phyloP scores from a whole-genome alignment of 768 basidiomycete genomes.

The Phanerochaete carnosa region DNA sequence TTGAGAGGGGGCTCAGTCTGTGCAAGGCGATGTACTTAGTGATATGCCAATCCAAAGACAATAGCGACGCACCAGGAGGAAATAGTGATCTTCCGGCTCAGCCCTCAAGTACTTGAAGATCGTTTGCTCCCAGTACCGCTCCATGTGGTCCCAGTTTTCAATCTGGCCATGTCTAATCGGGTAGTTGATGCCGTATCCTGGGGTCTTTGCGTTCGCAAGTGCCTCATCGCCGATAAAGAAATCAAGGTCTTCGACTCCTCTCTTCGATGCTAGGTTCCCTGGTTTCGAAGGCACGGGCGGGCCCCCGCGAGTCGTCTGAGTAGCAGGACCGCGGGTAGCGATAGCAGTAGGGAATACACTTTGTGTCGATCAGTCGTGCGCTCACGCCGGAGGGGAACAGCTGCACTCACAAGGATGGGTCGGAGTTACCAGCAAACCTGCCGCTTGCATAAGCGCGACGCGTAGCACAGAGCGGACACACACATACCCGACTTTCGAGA shows the following conservation, averaged over 20 bases:
- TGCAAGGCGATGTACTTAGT: neutral
- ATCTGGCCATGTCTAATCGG: conserved; percentile 98
- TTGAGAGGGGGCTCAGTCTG: conserved; percentile 99
- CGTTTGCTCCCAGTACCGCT: conserved; percentile 98
- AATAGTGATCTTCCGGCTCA: conserved; percentile 98
- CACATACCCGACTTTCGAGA: conserved; percentile 91
- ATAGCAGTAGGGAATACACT: conserved; percentile 99
- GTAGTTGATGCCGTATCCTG: conserved; percentile 90
- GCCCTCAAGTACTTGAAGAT: conserved; percentile 99
- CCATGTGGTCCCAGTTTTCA: conserved; percentile 99
- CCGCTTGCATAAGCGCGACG: neutral
- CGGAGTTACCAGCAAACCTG: conserved; percentile 97
- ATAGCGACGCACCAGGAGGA: conserved; percentile 76
- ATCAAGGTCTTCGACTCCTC: conserved; percentile 98
- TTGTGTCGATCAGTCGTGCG: neutral
- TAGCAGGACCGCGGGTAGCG: conserved; percentile 75
- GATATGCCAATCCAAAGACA: neutral
- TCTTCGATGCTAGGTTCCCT: conserved; percentile 90
- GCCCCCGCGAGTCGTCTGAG: conserved; percentile 58
- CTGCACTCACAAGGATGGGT: conserved; percentile 89
- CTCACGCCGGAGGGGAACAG: neutral
- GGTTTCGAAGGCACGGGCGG: conserved; percentile 83
- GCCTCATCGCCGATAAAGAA: conserved; percentile 99
- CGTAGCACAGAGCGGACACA: neutral
- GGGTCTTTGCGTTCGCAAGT: conserved; percentile 91